These are phyloP conservation scores for Chalciporus sp. DNA, from an alignment of 1,284 basidiomycete genomes.

Conservation along the genomic window DNA sequence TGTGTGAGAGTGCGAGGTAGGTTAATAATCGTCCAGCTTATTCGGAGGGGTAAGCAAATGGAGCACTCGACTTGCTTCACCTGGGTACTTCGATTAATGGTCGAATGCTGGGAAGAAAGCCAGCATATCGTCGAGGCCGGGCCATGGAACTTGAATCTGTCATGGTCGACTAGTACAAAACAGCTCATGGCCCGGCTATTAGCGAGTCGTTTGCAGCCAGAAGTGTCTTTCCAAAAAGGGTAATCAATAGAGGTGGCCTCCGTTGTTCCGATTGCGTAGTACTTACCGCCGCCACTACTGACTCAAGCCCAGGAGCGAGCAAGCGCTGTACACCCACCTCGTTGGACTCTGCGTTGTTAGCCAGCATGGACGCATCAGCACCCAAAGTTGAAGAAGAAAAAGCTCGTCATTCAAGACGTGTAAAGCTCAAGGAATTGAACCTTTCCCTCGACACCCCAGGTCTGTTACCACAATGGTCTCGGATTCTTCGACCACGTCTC, in stretches of 20 bases:
- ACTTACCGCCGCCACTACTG: not conserved
- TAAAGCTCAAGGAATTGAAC: slow-evolving; percentile 59
- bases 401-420: slow-evolving; percentile 54
- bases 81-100: not conserved
- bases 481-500: slow-evolving; percentile 8
- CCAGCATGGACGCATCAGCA: slow-evolving; percentile 23
- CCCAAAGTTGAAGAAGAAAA: slow-evolving; percentile 64
- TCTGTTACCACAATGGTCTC: slow-evolving; percentile 26
- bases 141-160: not conserved
- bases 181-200: too few species aligned
- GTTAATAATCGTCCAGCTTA: not conserved
- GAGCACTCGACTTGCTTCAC: not conserved
- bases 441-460: slow-evolving; percentile 48
- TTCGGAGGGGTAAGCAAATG: not conserved
- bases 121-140: not conserved
- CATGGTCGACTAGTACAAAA: too few species aligned
- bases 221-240: slow-evolving; percentile 26
- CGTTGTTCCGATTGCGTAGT: not conserved
- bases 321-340: not conserved
- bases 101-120: not conserved
- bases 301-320: slow-evolving; percentile 10
- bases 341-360: not conserved
- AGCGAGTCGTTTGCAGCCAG: not conserved
- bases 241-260: slow-evolving; percentile 12
- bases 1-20: not conserved